These are phyloP conservation scores for Luvunga scandens DNA, from an alignment of 345 rosid genomes.

Conservation along the genomic window DNA sequence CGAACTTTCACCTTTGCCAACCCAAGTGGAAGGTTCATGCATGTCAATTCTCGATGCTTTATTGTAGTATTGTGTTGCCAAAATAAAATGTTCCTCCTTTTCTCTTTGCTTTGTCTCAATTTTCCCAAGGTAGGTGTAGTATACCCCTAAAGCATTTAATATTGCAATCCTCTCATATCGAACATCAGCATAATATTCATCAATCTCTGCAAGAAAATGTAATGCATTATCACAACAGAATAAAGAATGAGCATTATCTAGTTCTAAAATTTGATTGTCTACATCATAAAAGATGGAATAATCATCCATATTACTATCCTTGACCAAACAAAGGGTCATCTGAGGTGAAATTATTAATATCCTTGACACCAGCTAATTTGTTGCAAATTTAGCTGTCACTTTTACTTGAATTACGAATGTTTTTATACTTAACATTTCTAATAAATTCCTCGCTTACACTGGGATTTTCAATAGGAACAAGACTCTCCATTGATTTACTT, in stretches of 20 bases:
- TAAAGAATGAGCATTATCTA: background rate
- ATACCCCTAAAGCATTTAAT: conserved; percentile 91
- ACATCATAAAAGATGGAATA: no score
- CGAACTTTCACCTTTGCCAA: conserved; percentile 74
- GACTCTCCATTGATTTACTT: background rate
- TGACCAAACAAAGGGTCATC: background rate
- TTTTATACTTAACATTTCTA: background rate
- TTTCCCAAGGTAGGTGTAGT: conserved; percentile 88
- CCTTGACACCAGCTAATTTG: background rate
- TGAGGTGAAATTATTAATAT: background rate
- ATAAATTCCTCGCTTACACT: background rate
- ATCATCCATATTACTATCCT: background rate
- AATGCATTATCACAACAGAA: background rate
- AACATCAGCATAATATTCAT: conserved; percentile 96
- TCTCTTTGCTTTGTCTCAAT: conserved; percentile 82
- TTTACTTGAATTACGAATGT: background rate
- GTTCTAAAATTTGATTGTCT: background rate
- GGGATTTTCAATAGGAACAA: background rate
- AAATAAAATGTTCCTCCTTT: conserved; percentile 88
- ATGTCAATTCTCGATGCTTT: conserved; percentile 94
- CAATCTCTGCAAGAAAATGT: conserved; percentile 57
- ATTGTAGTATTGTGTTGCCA: conserved; percentile 83
- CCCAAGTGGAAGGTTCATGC: conserved; percentile 99
- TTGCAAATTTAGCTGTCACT: no score
- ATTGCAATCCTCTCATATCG: conserved; percentile 96